Evolutionary conservation across 768 basidiomycete genomes (phyloP).

Genomic region (Mycena filopes): DNA sequence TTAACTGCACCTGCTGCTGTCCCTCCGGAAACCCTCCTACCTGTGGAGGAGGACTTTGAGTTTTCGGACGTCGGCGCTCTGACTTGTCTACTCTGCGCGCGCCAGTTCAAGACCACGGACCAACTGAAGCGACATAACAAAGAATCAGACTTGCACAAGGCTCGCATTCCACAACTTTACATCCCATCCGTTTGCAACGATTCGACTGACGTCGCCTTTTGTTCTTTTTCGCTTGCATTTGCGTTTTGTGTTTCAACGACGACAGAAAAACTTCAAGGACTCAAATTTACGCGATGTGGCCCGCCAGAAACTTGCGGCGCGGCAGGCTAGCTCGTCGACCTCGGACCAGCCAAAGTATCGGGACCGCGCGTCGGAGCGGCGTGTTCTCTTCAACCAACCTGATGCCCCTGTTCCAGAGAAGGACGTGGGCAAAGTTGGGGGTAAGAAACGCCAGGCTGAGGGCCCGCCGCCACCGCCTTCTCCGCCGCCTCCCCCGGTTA

Average conservation of each 20-base stretch:
- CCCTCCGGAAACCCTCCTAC: conserved; percentile 43
- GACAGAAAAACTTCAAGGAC: conserved; percentile 89
- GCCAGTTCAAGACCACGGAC: conserved; percentile 91
- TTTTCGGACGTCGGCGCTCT: conserved; percentile 81
- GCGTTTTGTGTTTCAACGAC: conserved; percentile 16
- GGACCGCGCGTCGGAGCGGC: conserved; percentile 93
- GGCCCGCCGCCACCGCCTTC: conserved; percentile 73
- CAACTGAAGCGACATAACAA: conserved; percentile 90
- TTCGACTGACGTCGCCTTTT: conserved; percentile 28
- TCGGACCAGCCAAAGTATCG: conserved; percentile 85
- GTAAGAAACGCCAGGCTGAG: conserved; percentile 56
- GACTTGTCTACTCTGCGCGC: conserved; percentile 90
- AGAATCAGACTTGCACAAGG: conserved; percentile 97
- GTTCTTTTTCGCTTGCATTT: conserved; percentile 33
- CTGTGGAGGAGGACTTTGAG: conserved; percentile 75
- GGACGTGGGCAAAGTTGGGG: conserved; percentile 40
- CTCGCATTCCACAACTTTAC: conserved; percentile 57
- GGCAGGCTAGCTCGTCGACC: conserved; percentile 44
- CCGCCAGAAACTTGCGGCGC: conserved; percentile 68
- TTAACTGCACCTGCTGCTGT: conserved; percentile 20
- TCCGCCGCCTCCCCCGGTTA: conserved; percentile 70
- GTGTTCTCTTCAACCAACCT: conserved; percentile 92
- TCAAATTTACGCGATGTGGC: conserved; percentile 77
- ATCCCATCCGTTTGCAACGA: conserved; percentile 33
- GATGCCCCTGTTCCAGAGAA: conserved; percentile 77